Base-by-base conservation (phyloP, 768 basidiomycete species). In the Leucogyrophana mollusca region DNA sequence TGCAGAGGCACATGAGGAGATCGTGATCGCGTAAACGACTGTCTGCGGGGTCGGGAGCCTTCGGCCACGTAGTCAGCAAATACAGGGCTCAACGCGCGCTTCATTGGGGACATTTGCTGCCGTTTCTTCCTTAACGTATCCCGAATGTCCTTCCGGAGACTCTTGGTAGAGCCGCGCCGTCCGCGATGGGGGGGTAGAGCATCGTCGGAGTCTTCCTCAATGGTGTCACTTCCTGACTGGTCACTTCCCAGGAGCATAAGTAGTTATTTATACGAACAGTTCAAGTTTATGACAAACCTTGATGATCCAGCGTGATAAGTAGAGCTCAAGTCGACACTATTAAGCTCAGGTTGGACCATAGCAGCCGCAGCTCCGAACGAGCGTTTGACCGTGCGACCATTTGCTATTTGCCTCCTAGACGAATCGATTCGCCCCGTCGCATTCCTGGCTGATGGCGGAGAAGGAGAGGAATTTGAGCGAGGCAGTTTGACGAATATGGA, bases 241-340 rank as follows among this genome's bases (percentile, higher is more conserved):
- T 83, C 75, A 51, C 82, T 70, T 21, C 17, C 30, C 27, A 30
- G 16, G 25, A 18, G 23, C 11, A 35, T 79, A 49, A 60, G 47
- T 25, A 34, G n/a, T 21, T 20, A 41, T 34, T 37, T 10, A 43
- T 25, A n/a, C 38, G 13, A 35, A 46, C 4, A 45, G 6, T 8
- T 7, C 2, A 40, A 43, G 16, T 49, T 18, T 13, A 18, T n/a
- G 33, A 56, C 78, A 51, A 56, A 86, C 87, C 85, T 81, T 9
- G 88, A 90, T 25, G 88, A 88, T 36, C 90, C 90, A 22, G 84
- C 90, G 48, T 90, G 85, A 66, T 92, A 92, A 54, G 89, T 91
- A 10, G 89, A 90, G 58, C 87, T 92, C 83, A 89, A 81, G 54
- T 83, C 89, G 54, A 82, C 58, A 49, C 65, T 65, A 47, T 67